Evolutionary conservation across 495 filamentous ascomycete species (phyloP).

Genomic region (Beverwykella pulmonaria): DNA sequence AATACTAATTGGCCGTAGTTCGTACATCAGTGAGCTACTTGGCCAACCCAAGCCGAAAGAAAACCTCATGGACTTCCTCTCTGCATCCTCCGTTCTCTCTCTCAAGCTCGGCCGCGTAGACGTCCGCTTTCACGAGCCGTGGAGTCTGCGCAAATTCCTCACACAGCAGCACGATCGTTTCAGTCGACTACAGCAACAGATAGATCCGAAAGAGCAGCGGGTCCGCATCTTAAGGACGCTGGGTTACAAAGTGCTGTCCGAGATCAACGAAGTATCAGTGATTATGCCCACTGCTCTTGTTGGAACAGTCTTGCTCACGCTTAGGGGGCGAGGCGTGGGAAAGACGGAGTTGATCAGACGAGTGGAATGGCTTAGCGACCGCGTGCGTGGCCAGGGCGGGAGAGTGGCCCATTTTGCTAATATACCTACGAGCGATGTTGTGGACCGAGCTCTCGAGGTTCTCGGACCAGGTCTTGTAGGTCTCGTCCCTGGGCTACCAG

Average conservation of each 20-base stretch:
- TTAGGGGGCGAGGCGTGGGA: slow-evolving; percentile 89
- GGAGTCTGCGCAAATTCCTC: slow-evolving; percentile 82
- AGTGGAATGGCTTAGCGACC: slow-evolving; percentile 84
- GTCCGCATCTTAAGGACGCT: slow-evolving; percentile 73
- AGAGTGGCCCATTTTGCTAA: slow-evolving; percentile 91
- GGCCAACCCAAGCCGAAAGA: slow-evolving; percentile 94
- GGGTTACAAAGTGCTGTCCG: slow-evolving; percentile 86
- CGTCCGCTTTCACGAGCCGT: slow-evolving; percentile 92
- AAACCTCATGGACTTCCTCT: slow-evolving; percentile 84
- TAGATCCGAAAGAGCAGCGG: slow-evolving; percentile 50
- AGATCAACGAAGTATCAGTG: slow-evolving; percentile 94
- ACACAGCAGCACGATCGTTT: slow-evolving; percentile 66
- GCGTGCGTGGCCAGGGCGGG: slow-evolving; percentile 83
- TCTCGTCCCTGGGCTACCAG: slow-evolving; percentile 71
- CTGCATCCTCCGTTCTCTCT: slow-evolving; percentile 84
- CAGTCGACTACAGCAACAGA: slow-evolving; percentile 31
- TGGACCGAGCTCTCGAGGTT: slow-evolving; percentile 87
- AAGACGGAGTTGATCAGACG: slow-evolving; percentile 80
- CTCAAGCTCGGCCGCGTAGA: slow-evolving; percentile 89
- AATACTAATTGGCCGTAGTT: slow-evolving; percentile 48
- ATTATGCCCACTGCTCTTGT: slow-evolving; percentile 97
- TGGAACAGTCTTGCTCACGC: slow-evolving; percentile 87
- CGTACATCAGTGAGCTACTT: slow-evolving; percentile 90
- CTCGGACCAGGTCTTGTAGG: slow-evolving; percentile 87
- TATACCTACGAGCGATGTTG: slow-evolving; percentile 73